Conservation (phyloP, 78 protist species). For the Corallochytrium limacisporum region DNA sequence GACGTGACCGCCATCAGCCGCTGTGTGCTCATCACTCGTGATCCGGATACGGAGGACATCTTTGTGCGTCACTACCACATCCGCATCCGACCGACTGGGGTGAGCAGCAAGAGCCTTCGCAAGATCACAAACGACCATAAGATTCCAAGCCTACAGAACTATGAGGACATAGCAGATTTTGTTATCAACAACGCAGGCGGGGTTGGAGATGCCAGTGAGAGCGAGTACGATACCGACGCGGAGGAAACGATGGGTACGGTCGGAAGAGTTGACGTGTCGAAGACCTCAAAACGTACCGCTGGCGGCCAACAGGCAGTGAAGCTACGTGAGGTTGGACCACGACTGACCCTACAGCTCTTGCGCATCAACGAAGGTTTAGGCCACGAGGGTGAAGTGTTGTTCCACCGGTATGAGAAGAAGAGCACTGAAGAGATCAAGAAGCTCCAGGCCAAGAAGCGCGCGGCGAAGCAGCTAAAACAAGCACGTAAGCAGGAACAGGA, state of each 20-base stretch:
- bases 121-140: neutral
- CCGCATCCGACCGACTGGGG: conserved; percentile 1
- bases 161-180: neutral
- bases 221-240: conserved; percentile 15
- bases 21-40: conserved; percentile 7
- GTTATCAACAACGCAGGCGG: neutral
- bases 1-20: neutral
- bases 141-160: neutral
- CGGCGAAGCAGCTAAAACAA: conserved; percentile 2
- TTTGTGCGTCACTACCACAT: conserved; percentile 1
- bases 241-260: neutral
- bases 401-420: conserved; percentile 32
- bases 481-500: conserved; percentile 23
- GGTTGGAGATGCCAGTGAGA: neutral
- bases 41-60: neutral
- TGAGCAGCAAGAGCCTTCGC: neutral
- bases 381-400: conserved; percentile 50
- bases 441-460: neutral
- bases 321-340: conserved; percentile 63
- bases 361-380: conserved; percentile 58
- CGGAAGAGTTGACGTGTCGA: neutral
- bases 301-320: conserved; percentile 7
- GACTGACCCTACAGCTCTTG: conserved; percentile 40
- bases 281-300: neutral
- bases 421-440: conserved; percentile 10